These are phyloP conservation scores for Hypoxylon sp. DNA, from an alignment of 2,329 filamentous ascomycete genomes.

Conservation along the genomic window DNA sequence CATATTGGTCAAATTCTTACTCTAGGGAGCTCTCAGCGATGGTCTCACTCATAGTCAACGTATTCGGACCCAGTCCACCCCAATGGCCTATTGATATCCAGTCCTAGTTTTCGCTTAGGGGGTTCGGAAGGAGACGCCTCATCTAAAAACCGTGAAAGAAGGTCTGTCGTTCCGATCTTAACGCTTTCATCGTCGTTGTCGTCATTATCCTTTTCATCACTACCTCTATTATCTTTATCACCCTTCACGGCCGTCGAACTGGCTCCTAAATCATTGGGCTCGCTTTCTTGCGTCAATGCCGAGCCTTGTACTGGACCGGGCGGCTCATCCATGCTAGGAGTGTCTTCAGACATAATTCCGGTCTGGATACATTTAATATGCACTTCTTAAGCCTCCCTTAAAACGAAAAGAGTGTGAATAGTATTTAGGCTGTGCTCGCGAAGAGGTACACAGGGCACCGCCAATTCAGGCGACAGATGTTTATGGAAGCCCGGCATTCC, in stretches of 20 bases:
- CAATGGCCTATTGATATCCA: conserved; percentile 14
- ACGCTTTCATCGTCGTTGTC: not conserved
- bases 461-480: too few relatives aligned
- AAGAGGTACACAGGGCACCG: too few relatives aligned
- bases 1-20: not conserved
- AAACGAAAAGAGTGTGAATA: not conserved
- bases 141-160: not conserved
- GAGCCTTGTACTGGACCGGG: not conserved
- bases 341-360: not conserved
- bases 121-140: too few relatives aligned
- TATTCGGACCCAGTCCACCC: conserved; percentile 12
- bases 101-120: conserved; percentile 13
- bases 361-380: not conserved
- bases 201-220: too few relatives aligned
- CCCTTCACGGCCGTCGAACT: too few relatives aligned
- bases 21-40: not conserved
- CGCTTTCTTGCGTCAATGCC: not conserved
- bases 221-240: too few relatives aligned
- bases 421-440: too few relatives aligned
- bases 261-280: too few relatives aligned
- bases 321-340: not conserved
- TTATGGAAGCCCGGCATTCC: too few relatives aligned
- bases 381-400: not conserved
- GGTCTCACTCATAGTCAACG: conserved; percentile 18
- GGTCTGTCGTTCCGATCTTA: not conserved